Evolutionary conservation across 83 land plant genomes (phyloP), one percentile per base, ranked within the genome.

Genomic region (Larix sibirica): DNA sequence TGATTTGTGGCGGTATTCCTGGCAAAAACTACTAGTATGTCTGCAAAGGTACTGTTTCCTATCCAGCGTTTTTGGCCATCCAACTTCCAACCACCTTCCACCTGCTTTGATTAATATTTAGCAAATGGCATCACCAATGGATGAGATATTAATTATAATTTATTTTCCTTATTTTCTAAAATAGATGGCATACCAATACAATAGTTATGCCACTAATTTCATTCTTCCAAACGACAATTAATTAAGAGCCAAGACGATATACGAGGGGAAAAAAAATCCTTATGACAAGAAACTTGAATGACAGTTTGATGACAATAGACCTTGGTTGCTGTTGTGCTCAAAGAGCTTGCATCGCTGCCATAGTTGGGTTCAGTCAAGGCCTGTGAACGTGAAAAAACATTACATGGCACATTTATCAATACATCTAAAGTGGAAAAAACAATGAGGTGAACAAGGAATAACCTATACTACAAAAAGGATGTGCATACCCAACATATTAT

Each of bases 21-120:
- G 3, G 98, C 99, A 92, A 96, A 96, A 80, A 96, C 80, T 79
- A 96, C 92, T 62, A 91, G 81, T 14, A 96, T 80, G 87, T 96
- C 98, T 66, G 98, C 96, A 95, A 96, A 96, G 4, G 99, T 96
- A 78, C 96, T 93, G 81, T 96, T 96, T 79, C 99, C 99, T 76
- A 96, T 96, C 99, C 98, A 96, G 42, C 99, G 92, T 81, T 96
- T 95, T 83, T 95, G 96, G 6, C 99, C 99, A 85, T 93, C 93
- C 70, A 96, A 83, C 62, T 87, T 60, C 99, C 99, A 96, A 59
- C 99, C 99, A 80, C 97, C 99, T 65, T 86, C 80, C 3, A 95
- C 98, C 98, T 96, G 90, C 60, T 74, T 44, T 4, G 54, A 23
- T 71, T 44, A 42, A 20, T n/a, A 70, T 36, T 50, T 14, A 50